These are phyloP conservation scores for Pezicula radicicola DNA, from an alignment of 2,329 filamentous ascomycete genomes.

Conservation along the genomic window DNA sequence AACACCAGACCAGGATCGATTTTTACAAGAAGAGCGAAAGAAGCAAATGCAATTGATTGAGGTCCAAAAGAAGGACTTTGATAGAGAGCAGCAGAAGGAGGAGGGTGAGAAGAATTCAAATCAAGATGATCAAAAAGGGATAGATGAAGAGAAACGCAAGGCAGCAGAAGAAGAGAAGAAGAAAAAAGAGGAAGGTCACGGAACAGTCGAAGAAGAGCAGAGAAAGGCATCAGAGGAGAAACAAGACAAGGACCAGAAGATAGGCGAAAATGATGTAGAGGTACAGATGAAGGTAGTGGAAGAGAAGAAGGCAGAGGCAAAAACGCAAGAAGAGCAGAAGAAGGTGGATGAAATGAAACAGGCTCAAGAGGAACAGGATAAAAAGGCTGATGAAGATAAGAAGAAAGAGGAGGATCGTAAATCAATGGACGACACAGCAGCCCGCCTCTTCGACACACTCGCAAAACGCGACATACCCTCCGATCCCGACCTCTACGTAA, in stretches of 20 bases:
- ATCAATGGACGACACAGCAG: background rate
- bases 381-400: background rate
- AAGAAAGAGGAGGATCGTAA: background rate
- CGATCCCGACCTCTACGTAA: too few relatives aligned
- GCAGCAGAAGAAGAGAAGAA: background rate
- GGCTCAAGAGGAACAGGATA: background rate
- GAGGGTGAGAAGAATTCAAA: background rate
- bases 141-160: background rate
- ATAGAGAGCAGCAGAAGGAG: background rate
- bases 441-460: slow-evolving; percentile 32
- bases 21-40: too few relatives aligned
- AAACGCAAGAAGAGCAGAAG: background rate
- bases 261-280: too few relatives aligned
- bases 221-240: too few relatives aligned
- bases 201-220: background rate
- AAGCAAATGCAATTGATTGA: too few relatives aligned
- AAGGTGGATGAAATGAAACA: background rate
- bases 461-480: slow-evolving; percentile 16
- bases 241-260: too few relatives aligned
- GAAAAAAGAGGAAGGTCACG: background rate
- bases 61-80: background rate
- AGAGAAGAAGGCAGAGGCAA: background rate
- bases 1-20: too few relatives aligned
- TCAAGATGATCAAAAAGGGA: background rate
- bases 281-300: too few relatives aligned